A percentile compares a stretch with the other conserved stretches of the same genome.
Conservation (phyloP, 176 grass and related monocot genomes). For the Bolboschoenus planiculmis region DNA sequence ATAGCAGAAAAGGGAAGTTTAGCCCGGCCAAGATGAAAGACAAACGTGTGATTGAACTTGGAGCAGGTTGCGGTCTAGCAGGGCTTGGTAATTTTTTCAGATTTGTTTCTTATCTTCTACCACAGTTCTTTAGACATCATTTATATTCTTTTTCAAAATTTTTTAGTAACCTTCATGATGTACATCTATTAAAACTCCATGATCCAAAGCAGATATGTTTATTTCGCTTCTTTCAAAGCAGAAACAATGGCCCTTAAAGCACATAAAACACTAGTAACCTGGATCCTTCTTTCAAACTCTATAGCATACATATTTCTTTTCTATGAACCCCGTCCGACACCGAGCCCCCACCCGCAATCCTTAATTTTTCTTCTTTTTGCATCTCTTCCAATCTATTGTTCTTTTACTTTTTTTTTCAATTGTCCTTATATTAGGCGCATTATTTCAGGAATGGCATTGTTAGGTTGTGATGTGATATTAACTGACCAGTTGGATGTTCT, state of each 20-base stretch:
- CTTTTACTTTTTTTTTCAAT: not conserved
- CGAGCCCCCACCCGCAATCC: no score
- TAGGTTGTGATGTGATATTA: conserved; percentile 71
- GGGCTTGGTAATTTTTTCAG: conserved; percentile 53
- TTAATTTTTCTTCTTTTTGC: no score
- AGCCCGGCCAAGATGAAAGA: conserved; percentile 76
- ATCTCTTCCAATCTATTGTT: not conserved
- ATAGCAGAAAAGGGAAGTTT: conserved; percentile 89
- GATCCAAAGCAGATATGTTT: not conserved
- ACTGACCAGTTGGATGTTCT: conserved; percentile 89
- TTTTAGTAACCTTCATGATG: not conserved
- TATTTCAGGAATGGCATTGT: conserved; percentile 72
- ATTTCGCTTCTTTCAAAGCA: not conserved
- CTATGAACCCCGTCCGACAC: no score
- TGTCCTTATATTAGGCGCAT: not conserved
- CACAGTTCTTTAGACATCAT: not conserved
- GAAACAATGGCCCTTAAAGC: not conserved
- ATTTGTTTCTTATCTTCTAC: not conserved
- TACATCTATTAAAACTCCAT: not conserved
- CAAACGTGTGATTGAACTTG: conserved; percentile 77
- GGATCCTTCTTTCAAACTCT: not conserved
- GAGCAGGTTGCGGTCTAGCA: conserved; percentile 90
- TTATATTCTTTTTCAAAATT: not conserved
- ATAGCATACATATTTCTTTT: not conserved
- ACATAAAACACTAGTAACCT: not conserved